phyloP scores from a whole-genome alignment of 345 rosid genomes.

The Gossypium anomalum region DNA sequence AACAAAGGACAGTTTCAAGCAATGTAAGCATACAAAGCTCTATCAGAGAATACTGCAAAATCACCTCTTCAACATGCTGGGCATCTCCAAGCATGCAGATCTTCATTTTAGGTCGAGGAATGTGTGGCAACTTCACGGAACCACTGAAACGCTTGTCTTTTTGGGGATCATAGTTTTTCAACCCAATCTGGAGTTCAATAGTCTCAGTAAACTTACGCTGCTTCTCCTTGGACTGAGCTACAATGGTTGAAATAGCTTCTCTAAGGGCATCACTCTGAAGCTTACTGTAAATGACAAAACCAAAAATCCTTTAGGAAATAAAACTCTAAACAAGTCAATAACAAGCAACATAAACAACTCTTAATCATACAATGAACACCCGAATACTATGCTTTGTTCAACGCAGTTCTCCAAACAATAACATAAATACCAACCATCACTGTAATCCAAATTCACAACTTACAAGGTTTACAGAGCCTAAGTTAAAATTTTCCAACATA shows the following conservation, averaged over 20 bases:
- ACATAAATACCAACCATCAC: not conserved
- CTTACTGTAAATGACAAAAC: conserved; percentile 51
- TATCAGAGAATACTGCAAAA: not conserved
- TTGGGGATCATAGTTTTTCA: conserved; percentile 92
- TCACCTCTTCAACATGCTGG: conserved; percentile 89
- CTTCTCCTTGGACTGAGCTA: conserved; percentile 51
- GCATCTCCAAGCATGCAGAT: conserved; percentile 98
- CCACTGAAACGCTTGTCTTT: conserved; percentile 96
- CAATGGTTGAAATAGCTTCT: conserved; percentile 67
- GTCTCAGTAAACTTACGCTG: conserved; percentile 81
- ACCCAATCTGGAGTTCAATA: conserved; percentile 88
- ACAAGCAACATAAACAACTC: not conserved
- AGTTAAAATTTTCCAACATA: not conserved
- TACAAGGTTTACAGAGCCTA: too few relatives aligned
- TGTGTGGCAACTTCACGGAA: conserved; percentile 83
- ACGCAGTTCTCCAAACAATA: not conserved
- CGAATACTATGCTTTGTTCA: not conserved
- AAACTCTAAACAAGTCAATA: not conserved
- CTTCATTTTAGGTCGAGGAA: conserved; percentile 92
- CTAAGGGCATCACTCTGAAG: conserved; percentile 82
- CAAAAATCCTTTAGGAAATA: not conserved
- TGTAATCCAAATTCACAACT: too few relatives aligned
- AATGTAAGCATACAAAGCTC: not conserved
- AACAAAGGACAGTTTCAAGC: not conserved
- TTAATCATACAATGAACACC: not conserved